Conservation (phyloP, 148 eudicot genomes). For the Chenopodium formosanum region DNA sequence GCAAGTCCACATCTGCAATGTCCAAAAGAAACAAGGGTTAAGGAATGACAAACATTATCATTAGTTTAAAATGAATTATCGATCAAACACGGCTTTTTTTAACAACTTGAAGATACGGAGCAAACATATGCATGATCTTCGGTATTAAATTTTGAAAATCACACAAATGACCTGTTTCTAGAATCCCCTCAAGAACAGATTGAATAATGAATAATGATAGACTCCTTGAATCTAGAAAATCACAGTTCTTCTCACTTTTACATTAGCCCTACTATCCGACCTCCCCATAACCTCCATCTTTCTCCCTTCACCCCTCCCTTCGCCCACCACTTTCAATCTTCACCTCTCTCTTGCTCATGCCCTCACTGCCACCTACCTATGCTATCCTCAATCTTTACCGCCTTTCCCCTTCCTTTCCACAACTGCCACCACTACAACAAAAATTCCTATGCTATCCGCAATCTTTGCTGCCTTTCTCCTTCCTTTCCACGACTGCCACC, state of each 20-base stretch:
- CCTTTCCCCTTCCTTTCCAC: not conserved
- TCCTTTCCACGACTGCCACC: not conserved
- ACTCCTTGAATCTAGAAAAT: not conserved
- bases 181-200: not conserved
- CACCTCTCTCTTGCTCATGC: not conserved
- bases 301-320: not conserved
- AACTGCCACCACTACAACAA: not conserved
- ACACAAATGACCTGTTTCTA: too few relatives aligned
- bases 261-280: not conserved
- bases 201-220: not conserved
- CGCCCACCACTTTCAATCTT: not conserved
- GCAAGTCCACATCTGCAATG: not conserved
- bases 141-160: not conserved
- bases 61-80: not conserved
- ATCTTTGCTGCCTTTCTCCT: not conserved
- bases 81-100: not conserved
- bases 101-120: not conserved
- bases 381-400: not conserved
- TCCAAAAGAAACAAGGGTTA: not conserved
- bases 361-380: not conserved
- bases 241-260: not conserved
- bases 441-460: too few relatives aligned
- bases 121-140: not conserved
- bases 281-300: not conserved
- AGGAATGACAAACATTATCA: not conserved